Evolutionary conservation across 768 basidiomycete species (phyloP).

Genomic region (Coprinellus micaceus): DNA sequence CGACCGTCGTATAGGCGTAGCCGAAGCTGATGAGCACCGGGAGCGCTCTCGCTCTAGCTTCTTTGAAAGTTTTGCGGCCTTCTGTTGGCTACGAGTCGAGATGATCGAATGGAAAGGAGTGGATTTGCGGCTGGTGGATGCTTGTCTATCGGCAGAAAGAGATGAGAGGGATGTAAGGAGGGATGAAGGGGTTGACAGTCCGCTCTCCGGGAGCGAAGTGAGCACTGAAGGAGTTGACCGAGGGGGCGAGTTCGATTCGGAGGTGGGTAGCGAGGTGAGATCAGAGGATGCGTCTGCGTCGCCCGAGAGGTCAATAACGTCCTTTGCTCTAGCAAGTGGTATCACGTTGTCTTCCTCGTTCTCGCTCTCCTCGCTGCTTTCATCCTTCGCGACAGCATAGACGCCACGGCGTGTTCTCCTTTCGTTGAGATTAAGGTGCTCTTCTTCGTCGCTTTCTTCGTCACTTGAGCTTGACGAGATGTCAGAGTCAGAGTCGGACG

Average conservation of each 20-base stretch:
- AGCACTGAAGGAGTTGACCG: conserved; percentile 24
- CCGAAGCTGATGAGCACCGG: conserved; percentile 15
- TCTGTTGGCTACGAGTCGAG: conserved; percentile 49
- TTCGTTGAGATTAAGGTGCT: conserved; percentile 66
- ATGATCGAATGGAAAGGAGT: conserved; percentile 55
- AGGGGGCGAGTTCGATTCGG: conserved; percentile 30
- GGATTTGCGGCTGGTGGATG: conserved; percentile 30
- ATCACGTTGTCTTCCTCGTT: conserved; percentile 48
- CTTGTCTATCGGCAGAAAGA: conserved; percentile 21
- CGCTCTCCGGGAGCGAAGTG: conserved; percentile 31
- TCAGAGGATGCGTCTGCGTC: conserved; percentile 48
- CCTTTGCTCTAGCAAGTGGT: conserved; percentile 43
- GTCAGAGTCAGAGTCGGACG: conserved; percentile 45
- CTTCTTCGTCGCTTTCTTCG: conserved; percentile 39
- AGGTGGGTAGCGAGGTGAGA: conserved; percentile 40
- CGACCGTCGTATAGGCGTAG: conserved; percentile 23
- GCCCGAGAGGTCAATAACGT: conserved; percentile 49
- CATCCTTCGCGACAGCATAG: conserved; percentile 64
- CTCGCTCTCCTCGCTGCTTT: conserved; percentile 61
- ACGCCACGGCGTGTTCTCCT: conserved; percentile 79
- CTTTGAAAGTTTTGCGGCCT: conserved; percentile 32
- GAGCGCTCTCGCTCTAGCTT: conserved; percentile 25
- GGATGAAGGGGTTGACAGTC: conserved; percentile 34
- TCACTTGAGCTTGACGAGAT: conserved; percentile 32
- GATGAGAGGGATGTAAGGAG: conserved; percentile 43